Evolutionary conservation across 495 filamentous ascomycete genomes (phyloP).

Genomic region (Neurospora discreta): DNA sequence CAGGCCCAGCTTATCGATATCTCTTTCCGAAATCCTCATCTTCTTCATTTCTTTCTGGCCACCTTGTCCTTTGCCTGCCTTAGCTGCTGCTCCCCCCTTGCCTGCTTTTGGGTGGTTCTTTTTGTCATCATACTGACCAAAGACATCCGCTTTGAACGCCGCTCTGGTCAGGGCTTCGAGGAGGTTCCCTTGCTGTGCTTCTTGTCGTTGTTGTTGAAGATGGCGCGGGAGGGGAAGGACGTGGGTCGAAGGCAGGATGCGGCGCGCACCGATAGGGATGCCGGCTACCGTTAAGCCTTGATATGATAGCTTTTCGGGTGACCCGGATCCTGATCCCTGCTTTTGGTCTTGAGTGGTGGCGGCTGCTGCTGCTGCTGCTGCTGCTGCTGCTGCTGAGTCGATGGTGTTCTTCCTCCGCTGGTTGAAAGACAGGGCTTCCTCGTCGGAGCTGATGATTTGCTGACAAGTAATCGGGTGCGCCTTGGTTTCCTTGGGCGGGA

Average conservation of each 20-base stretch:
- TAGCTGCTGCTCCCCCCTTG: constrained; percentile 4
- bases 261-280: constrained; percentile 26
- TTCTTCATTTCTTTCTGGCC: constrained; percentile 34
- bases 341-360: constrained; percentile 28
- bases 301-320: constrained; percentile 7
- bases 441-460: constrained; percentile 49
- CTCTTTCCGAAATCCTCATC: constrained; percentile 41
- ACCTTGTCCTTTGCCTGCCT: background rate
- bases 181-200: background rate
- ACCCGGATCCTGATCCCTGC: constrained; percentile 23
- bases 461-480: constrained; percentile 70
- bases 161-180: background rate
- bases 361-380: constrained; percentile 22
- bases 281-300: constrained; percentile 13
- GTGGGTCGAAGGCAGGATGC: background rate
- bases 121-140: background rate
- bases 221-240: background rate
- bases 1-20: constrained; percentile 59
- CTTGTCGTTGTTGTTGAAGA: background rate
- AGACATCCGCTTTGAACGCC: background rate
- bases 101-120: background rate
- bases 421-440: constrained; percentile 46
- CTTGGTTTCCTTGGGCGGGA: constrained; percentile 70
- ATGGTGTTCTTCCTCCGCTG: constrained; percentile 23
- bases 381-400: background rate